These are phyloP conservation scores for Oryza longistaminata DNA, from an alignment of 176 grass and related monocot genomes.

Conservation along the genomic window DNA sequence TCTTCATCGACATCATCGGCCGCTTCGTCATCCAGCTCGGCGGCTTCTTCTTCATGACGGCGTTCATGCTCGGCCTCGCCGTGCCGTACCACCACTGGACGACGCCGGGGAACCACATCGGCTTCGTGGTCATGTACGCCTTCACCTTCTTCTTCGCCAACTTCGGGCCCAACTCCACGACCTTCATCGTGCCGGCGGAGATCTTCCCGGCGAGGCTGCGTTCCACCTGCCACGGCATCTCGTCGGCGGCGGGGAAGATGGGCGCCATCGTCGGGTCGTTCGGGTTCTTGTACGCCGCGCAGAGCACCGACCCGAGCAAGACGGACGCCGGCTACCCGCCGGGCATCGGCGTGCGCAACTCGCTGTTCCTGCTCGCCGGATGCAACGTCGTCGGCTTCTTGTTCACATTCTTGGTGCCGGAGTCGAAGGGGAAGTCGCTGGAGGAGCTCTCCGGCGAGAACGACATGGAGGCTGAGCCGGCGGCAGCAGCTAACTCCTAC, in stretches of 20 bases:
- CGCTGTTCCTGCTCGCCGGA: constrained; percentile 45
- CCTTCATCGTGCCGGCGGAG: constrained; percentile 69
- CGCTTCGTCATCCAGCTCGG: constrained; percentile 56
- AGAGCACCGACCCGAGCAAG: constrained; percentile 5
- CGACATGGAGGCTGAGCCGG: constrained; percentile 23
- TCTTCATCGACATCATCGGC: constrained; percentile 65
- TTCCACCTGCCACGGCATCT: constrained; percentile 65
- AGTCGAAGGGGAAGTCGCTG: constrained; percentile 47
- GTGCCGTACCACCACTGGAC: constrained; percentile 57
- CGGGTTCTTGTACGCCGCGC: constrained; percentile 54
- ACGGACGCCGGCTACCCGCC: constrained; percentile 40
- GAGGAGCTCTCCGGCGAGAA: constrained; percentile 66
- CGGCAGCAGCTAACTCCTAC: not conserved
- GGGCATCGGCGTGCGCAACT: constrained; percentile 46
- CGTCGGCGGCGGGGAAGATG: constrained; percentile 52
- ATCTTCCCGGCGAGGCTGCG: constrained; percentile 19
- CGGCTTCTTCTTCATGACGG: constrained; percentile 64
- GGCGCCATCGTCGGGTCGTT: constrained; percentile 58
- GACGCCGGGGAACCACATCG: not conserved
- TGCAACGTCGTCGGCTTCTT: not conserved
- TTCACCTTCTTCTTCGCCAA: constrained; percentile 78
- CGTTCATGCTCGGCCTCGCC: constrained; percentile 61
- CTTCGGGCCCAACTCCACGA: constrained; percentile 68
- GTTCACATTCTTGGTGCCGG: not conserved
- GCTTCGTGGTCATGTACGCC: constrained; percentile 58